Percentiles rank a stretch among this genome's conserved stretches.
Evolutionary conservation across 179 eudicot genomes (phyloP).

Genomic region (Spinacia oleracea): DNA sequence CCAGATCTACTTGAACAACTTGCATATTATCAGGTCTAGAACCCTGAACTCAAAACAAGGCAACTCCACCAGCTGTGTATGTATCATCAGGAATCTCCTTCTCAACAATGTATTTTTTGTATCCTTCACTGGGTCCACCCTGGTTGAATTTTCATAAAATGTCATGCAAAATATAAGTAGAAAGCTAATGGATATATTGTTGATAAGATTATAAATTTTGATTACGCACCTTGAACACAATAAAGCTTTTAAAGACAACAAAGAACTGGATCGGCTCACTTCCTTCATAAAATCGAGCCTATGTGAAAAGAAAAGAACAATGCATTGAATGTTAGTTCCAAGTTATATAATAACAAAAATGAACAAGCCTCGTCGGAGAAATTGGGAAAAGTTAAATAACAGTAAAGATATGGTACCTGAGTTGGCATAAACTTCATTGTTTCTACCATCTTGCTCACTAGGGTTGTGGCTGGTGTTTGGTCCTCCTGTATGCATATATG

Average conservation of each 20-base stretch:
- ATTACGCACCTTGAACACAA: conserved; percentile 72
- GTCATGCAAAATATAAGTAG: conserved; percentile 11
- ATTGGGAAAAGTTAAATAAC: neutral
- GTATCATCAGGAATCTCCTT: conserved; percentile 75
- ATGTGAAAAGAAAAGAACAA: conserved; percentile 18
- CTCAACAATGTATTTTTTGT: conserved; percentile 70
- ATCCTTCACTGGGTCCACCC: conserved; percentile 96
- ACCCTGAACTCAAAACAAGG: conserved; percentile 93
- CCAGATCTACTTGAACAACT: conserved; percentile 97
- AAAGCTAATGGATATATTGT: neutral
- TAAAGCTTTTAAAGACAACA: conserved; percentile 89
- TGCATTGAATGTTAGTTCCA: conserved; percentile 17
- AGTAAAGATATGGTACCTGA: conserved; percentile 51
- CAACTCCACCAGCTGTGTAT: conserved; percentile 75
- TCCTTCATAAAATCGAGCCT: conserved; percentile 91
- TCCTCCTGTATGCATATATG: conserved; percentile 61
- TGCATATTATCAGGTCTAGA: conserved; percentile 99
- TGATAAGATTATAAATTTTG: conserved; percentile 4
- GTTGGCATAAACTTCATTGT: conserved; percentile 73
- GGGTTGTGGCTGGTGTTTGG: conserved; percentile 64
- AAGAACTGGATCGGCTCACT: conserved; percentile 86
- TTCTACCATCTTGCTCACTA: conserved; percentile 88
- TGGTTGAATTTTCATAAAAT: conserved; percentile 33
- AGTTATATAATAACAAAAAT: neutral
- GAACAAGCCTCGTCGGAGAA: neutral